These are phyloP conservation scores for Globisporangium viniferum DNA, from an alignment of 352 stramenopile genomes.

Conservation along the genomic window DNA sequence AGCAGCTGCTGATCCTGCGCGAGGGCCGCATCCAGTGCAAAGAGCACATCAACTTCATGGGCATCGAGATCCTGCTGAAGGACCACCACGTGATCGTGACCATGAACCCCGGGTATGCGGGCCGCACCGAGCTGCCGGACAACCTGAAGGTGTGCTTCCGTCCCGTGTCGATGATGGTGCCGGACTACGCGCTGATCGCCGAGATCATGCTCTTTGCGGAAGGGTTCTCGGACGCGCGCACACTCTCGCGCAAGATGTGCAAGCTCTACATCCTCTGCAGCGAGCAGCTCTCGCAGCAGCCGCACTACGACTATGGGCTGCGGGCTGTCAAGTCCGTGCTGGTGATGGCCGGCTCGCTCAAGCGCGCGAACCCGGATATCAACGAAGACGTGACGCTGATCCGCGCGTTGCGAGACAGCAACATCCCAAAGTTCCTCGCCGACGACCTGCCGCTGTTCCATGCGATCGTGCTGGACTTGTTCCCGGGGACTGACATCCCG, in stretches of 20 bases:
- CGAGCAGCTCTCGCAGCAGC: slow-evolving; percentile 92
- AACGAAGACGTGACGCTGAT: slow-evolving; percentile 91
- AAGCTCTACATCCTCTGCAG: slow-evolving; percentile 92
- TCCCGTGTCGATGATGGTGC: slow-evolving; percentile 96
- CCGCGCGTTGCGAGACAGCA: slow-evolving; percentile 88
- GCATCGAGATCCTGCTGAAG: slow-evolving; percentile 93
- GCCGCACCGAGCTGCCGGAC: slow-evolving; percentile 94
- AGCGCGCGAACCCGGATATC: slow-evolving; percentile 65
- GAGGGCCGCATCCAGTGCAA: slow-evolving; percentile 81
- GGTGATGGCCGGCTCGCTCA: slow-evolving; percentile 90
- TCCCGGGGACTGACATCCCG: slow-evolving; percentile 81
- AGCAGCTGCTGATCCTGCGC: slow-evolving; percentile 82
- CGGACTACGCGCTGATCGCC: slow-evolving; percentile 93
- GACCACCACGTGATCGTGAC: slow-evolving; percentile 98
- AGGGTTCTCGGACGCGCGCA: slow-evolving; percentile 92
- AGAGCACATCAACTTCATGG: slow-evolving; percentile 95
- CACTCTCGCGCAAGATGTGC: slow-evolving; percentile 96
- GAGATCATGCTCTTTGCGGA: slow-evolving; percentile 97
- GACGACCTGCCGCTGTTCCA: slow-evolving; percentile 91
- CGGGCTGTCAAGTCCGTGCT: slow-evolving; percentile 92
- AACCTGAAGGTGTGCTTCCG: slow-evolving; percentile 97
- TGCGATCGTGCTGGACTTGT: slow-evolving; percentile 90
- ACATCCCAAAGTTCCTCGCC: slow-evolving; percentile 93
- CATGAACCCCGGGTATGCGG: slow-evolving; percentile 97
- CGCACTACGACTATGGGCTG: slow-evolving; percentile 95